Base-by-base conservation (phyloP, 306 rosid genomes). In the Fragaria ananassa region DNA sequence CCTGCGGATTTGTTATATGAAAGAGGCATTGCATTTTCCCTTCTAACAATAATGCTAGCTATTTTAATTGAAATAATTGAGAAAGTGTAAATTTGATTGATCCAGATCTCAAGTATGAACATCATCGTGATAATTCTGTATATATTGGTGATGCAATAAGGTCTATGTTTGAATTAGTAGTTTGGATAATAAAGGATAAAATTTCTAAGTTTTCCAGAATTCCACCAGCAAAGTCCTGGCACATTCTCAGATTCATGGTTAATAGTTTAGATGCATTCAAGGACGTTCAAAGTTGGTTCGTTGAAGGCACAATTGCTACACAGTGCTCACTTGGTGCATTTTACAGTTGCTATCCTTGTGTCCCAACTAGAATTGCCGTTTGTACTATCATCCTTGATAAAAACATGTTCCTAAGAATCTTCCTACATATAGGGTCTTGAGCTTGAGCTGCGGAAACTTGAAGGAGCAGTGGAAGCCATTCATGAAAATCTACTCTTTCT, bases 371-470 rank as follows among this genome's bases (percentile, higher is more conserved):
- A 21, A 11, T 72, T 42, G 19, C 25, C 39, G 6, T 4, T 56
- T 27, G 8, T 31, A 27, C 9, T 6, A 3, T 61, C 45, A 46
- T 45, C 68, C 63, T 61, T 17, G 27, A 35, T 45, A 54, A 64
- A 47, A 47, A 18, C 63, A 74, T 79, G 39, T 15, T 29, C 25
- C 54, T 17, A 12, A 37, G 62, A 68, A 14, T 39, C 45, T 17
- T 19, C 71, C 17, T 54, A 54, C 29, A 41, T 45, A n/a, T 35
- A 92, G 98, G 98, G 98, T 37, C 85, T 95, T 12, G 97, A 95
- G 83, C 97, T 95, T 60, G 97, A 95, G 87, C 85, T 95, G 68
- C 84, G 87, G 83, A 95, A 92, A 84, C 91, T 95, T 23, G 98
- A 92, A 87, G 97, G 93, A 79, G 90, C 92, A 4, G 98, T 92